Conservation (phyloP, 2,329 filamentous ascomycete species). For the Zopfia rhizophila region DNA sequence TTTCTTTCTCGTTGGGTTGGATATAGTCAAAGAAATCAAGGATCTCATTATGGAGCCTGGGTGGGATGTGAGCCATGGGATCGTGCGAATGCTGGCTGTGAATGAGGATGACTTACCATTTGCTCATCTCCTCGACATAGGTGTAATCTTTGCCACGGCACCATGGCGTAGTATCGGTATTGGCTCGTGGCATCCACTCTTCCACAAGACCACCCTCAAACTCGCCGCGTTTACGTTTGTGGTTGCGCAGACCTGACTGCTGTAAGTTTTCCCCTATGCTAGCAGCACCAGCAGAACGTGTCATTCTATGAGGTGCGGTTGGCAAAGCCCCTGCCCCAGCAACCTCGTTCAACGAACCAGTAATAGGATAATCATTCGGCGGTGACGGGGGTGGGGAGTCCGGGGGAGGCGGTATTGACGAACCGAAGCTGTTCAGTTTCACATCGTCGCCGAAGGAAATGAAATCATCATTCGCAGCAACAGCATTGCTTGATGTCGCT, state of each 20-base stretch:
- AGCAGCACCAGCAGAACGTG: slow-evolving; percentile 17
- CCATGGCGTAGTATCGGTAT: slow-evolving; percentile 71
- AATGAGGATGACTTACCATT: slow-evolving; percentile 59
- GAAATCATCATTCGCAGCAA: slow-evolving; percentile 75
- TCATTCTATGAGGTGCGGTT: not conserved
- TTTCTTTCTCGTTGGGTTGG: slow-evolving; percentile 79
- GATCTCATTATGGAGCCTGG: slow-evolving; percentile 87
- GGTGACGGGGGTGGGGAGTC: slow-evolving; percentile 3
- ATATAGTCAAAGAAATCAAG: slow-evolving; percentile 89
- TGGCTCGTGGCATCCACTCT: slow-evolving; percentile 54
- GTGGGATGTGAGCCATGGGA: not conserved
- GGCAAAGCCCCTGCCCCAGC: slow-evolving; percentile 16
- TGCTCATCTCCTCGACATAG: slow-evolving; percentile 62
- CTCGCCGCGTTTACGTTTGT: slow-evolving; percentile 75
- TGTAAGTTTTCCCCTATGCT: slow-evolving; percentile 17
- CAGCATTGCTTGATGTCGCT: slow-evolving; percentile 62
- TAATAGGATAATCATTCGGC: not conserved
- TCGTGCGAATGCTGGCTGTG: too few species aligned
- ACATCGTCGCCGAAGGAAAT: slow-evolving; percentile 81
- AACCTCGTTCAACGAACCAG: slow-evolving; percentile 36
- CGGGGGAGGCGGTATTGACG: slow-evolving; percentile 15
- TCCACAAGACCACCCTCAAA: slow-evolving; percentile 50
- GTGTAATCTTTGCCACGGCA: slow-evolving; percentile 62
- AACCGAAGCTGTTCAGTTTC: slow-evolving; percentile 58
- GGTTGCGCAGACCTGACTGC: slow-evolving; percentile 13